phyloP scores from a whole-genome alignment of 2,329 filamentous ascomycete genomes.

The Hypoxylon sp. region DNA sequence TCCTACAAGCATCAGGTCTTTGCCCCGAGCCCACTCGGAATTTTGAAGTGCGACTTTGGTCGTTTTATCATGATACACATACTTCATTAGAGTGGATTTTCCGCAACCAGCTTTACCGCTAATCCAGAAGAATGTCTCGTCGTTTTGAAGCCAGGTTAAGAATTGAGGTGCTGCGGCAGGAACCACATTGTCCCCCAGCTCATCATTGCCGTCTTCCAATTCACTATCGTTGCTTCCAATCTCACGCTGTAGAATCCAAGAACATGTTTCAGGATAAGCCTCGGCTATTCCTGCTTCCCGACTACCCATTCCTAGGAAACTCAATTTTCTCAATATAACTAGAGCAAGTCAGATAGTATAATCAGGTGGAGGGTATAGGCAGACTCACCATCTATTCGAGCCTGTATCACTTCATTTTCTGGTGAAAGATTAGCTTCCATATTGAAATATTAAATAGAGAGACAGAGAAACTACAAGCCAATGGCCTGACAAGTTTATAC shows the following conservation, averaged over 20 bases:
- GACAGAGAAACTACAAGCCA: not conserved
- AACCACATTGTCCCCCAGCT: not conserved
- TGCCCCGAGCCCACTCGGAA: not conserved
- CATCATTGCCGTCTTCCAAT: not conserved
- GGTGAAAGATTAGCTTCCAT: not conserved
- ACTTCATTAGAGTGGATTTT: not conserved
- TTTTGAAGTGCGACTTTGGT: not conserved
- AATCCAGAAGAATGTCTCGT: not conserved
- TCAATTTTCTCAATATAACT: not conserved
- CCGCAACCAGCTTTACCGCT: not conserved
- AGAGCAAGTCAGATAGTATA: not conserved
- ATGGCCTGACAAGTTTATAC: not conserved
- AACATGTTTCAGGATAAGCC: not conserved
- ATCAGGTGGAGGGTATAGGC: not conserved
- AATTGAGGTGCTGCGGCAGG: not conserved
- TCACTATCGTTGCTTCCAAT: too few species aligned
- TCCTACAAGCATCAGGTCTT: not conserved
- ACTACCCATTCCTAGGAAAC: not conserved
- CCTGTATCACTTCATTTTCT: not conserved
- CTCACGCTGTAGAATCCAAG: not conserved
- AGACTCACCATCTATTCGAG: not conserved
- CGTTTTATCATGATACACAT: not conserved
- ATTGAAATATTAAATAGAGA: not conserved
- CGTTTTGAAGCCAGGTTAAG: not conserved
- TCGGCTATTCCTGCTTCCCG: not conserved